A percentile compares a stretch with the other conserved stretches of the same genome.
These are phyloP conservation scores for Chamaenerion angustifolium DNA, from an alignment of 345 rosid genomes.

Conservation along the genomic window DNA sequence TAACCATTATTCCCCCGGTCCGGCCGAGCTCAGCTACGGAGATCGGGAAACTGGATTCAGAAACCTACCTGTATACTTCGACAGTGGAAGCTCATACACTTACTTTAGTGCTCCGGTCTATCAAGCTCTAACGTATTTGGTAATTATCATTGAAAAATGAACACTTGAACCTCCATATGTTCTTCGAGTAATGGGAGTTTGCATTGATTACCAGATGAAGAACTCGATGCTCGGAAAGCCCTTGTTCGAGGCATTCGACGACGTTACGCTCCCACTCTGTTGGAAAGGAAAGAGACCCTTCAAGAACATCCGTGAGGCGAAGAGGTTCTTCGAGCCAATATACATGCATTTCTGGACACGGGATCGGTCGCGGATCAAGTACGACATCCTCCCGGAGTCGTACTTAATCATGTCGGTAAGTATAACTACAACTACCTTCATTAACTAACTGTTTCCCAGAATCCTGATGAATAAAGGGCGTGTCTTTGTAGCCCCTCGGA, in stretches of 20 bases:
- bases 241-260: conserved; percentile 47
- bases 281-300: conserved; percentile 86
- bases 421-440: neutral
- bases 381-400: conserved; percentile 56
- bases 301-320: conserved; percentile 47
- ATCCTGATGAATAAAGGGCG: neutral
- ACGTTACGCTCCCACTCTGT: conserved; percentile 63
- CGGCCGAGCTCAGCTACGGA: conserved; percentile 46
- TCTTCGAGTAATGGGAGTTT: neutral
- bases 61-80: conserved; percentile 41
- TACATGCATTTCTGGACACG: conserved; percentile 40
- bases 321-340: conserved; percentile 60
- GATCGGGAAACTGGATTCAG: conserved; percentile 49
- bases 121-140: conserved; percentile 32
- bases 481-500: conserved; percentile 41
- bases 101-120: conserved; percentile 59
- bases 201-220: conserved; percentile 27
- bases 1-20: conserved; percentile 68
- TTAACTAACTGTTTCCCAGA: neutral
- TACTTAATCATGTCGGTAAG: conserved; percentile 79
- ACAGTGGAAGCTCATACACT: conserved; percentile 93
- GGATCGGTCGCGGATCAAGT: conserved; percentile 35
- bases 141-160: conserved; percentile 15
- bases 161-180: neutral
- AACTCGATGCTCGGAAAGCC: conserved; percentile 36